Evolutionary conservation across 2,329 filamentous ascomycete species (phyloP), one percentile per base, ranked within the genome.

Genomic region (Talaromyces sp.): DNA sequence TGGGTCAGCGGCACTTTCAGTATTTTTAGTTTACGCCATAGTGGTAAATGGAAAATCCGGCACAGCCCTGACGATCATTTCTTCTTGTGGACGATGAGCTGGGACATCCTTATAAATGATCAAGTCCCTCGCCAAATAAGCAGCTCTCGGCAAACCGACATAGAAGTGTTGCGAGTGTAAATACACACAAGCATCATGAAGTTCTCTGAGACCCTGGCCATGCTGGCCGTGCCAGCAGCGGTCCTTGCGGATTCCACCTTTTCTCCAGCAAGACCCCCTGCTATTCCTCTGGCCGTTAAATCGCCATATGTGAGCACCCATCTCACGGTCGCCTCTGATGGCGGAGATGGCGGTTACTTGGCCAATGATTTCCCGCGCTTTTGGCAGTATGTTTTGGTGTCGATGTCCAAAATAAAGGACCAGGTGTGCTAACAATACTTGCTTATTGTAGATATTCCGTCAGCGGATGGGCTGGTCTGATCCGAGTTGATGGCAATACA

Each of bases 261-360:
- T 70, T 80, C 76, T 36, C 88, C 88, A 42, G 82, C 84, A 32
- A 81, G 86, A 13, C 87, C 88, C 52, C 88, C 88, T n/a, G 82
- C 88, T 1, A 80, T 90, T 30, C 90, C 90, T 9, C 74, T 93
- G 36, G 89, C 89, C 49, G 90, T 92, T 52, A 86, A 85, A 64
- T 88, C 86, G 8, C 90, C 90, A 0, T 93, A 92, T 66, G 75
- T 93, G 17, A 91, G 85, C 70, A 84, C 85, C 15, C 91, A 88
- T 88, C 79, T 88, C 49, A 75, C 84, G 61, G 86, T 82, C 10
- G 87, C 86, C 1, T 83, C 78, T 30, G 80, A 85, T 71, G 84
- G 82, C 27, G 82, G 84, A 9, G 85, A 88, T 69, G 86, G 86
- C 32, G 88, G 87, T 0, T 84, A 88, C 62, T 80, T 92, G 30